Evolutionary conservation across 2,329 filamentous ascomycete species (phyloP), one percentile per base, ranked within the genome.

Genomic region (Hypoxylon sp.): DNA sequence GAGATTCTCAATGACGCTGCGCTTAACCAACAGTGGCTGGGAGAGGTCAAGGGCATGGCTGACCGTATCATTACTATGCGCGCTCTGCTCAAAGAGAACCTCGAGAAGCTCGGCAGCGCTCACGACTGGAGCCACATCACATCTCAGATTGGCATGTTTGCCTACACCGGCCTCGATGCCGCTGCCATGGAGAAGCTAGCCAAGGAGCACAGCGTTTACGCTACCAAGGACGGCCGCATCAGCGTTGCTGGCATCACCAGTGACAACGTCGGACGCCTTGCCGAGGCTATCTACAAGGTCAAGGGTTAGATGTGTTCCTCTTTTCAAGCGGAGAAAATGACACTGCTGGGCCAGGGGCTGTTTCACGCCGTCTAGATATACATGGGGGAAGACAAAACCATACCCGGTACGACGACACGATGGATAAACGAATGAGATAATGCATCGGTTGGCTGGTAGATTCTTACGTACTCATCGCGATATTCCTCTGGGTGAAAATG

Each of bases 101-200:
- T 99, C 61, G 93, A 98, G 89, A 91, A 92, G 82, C 89, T 98
- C 69, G 95, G 95, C 79, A 96, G 92, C 86, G 94, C 94, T 88
- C 93, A 97, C 83, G 93, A 98, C 86, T 99, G 96, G 96, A 93
- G 91, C 81, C 96, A 99, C 87, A 99, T 99, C 83, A 98, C 96
- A 74, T 94, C 87, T 83, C 93, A 97, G 89, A 99, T 99, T 77
- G 96, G 96, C 84, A 99, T 99, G 96, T 99, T 99, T 79, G 95
- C 96, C 75, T 99, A 97, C 88, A 99, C 96, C 57, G 96, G 96
- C 69, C 85, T 99, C 77, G 95, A 87, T 75, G 85, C 94, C 60
- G 91, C 95, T 83, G 92, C 98, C 85, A 98, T 98, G 93, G 92
- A 95, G 61, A 85, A 85, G 77, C 87, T 99, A 69, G 93, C 94